phyloP scores from a whole-genome alignment of 1,284 basidiomycete species.

The Dichomitus squalens region DNA sequence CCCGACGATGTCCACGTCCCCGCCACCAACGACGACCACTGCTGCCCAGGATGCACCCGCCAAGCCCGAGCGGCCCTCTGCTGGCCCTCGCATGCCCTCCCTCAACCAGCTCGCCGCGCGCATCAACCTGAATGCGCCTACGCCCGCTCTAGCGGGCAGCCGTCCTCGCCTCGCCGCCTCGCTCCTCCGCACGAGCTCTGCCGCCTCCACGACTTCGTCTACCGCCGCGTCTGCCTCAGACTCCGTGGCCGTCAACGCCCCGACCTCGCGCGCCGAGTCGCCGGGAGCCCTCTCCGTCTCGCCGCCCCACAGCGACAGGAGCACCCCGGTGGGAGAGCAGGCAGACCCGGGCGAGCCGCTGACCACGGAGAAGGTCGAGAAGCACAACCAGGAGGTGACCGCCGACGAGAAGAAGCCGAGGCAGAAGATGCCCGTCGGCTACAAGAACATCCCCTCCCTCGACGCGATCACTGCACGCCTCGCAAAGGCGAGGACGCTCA shows the following conservation, averaged over 20 bases:
- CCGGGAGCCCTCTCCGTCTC: slow-evolving; percentile 47
- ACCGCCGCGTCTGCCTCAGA: slow-evolving; percentile 51
- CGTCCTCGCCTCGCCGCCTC: slow-evolving; percentile 77
- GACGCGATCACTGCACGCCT: slow-evolving; percentile 79
- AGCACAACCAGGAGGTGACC: slow-evolving; percentile 27
- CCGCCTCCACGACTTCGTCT: slow-evolving; percentile 34
- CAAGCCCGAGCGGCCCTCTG: slow-evolving; percentile 41
- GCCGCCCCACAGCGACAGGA: slow-evolving; percentile 44
- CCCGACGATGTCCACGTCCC: slow-evolving; percentile 33
- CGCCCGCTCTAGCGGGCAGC: slow-evolving; percentile 40
- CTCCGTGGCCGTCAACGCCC: slow-evolving; percentile 61
- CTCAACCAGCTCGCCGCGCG: slow-evolving; percentile 79
- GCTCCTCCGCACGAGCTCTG: slow-evolving; percentile 66
- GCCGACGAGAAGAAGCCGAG: slow-evolving; percentile 36
- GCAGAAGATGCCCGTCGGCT: slow-evolving; percentile 64
- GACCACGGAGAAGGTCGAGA: slow-evolving; percentile 42
- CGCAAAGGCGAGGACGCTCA: slow-evolving; percentile 66
- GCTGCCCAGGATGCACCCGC: slow-evolving; percentile 32
- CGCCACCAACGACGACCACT: slow-evolving; percentile 25
- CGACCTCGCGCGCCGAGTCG: slow-evolving; percentile 63
- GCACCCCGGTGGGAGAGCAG: slow-evolving; percentile 34
- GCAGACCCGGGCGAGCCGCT: slow-evolving; percentile 47
- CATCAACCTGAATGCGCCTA: slow-evolving; percentile 52
- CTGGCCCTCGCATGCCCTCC: slow-evolving; percentile 59
- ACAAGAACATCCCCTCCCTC: slow-evolving; percentile 83